Percentiles rank a stretch among this genome's conserved stretches.
Evolutionary conservation across 148 eudicot species (phyloP).

Genomic region (Arbutus unedo): DNA sequence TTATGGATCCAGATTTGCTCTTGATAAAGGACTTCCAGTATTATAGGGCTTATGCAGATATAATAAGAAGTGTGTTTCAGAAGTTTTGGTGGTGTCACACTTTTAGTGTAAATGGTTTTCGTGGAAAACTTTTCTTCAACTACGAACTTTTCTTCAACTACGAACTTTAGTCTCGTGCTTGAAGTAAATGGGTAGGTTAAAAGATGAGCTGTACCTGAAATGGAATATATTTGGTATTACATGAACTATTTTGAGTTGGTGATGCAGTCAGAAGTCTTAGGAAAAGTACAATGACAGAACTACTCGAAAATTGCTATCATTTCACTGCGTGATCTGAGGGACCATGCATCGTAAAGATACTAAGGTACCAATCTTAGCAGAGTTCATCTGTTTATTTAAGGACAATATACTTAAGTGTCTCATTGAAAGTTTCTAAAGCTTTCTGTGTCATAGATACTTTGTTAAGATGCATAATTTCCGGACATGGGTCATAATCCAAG

Average conservation of each 20-base stretch:
- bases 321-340: neutral
- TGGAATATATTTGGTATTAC: neutral
- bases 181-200: neutral
- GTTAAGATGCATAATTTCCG: neutral
- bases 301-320: neutral
- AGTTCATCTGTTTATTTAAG: neutral
- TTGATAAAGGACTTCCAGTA: neutral
- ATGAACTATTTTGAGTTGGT: neutral
- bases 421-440: neutral
- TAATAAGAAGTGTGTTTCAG: neutral
- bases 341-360: neutral
- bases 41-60: neutral
- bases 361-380: neutral
- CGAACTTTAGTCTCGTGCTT: neutral
- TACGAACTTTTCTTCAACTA: neutral
- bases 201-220: neutral
- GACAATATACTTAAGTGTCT: neutral
- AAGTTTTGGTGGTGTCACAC: neutral
- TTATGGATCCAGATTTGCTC: neutral
- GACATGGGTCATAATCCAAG: neutral
- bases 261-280: neutral
- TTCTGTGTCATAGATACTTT: neutral
- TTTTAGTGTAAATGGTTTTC: neutral
- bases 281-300: neutral
- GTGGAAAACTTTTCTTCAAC: neutral